These are phyloP conservation scores for Aspergillus sp. DNA, from an alignment of 2,329 filamentous ascomycete genomes.

Conservation along the genomic window DNA sequence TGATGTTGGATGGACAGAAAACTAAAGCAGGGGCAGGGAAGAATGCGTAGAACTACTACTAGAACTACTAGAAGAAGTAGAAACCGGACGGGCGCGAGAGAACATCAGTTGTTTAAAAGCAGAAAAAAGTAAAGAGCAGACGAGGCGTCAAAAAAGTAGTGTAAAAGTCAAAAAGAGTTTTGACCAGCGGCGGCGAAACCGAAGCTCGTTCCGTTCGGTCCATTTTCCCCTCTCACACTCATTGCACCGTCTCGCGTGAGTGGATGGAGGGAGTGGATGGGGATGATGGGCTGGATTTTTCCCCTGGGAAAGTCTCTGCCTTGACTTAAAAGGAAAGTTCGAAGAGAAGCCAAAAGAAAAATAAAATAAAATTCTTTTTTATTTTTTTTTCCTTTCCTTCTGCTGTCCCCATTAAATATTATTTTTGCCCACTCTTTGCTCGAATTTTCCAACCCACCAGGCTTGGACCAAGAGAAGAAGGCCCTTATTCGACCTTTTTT, in stretches of 20 bases:
- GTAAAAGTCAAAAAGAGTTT: neutral
- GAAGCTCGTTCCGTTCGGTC: neutral
- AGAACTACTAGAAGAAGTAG: neutral
- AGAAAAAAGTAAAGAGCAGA: neutral
- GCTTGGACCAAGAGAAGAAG: neutral
- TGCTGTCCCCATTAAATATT: neutral
- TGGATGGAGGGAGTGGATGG: neutral
- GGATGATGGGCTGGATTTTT: constrained; percentile 7
- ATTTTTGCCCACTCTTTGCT: too few species aligned
- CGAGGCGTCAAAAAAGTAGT: too few species aligned
- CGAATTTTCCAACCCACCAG: constrained; percentile 6
- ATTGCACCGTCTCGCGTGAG: neutral
- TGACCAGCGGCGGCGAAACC: neutral
- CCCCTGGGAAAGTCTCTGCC: constrained; percentile 2
- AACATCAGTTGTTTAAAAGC: neutral
- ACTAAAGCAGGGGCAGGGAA: neutral
- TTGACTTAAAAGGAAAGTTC: constrained; percentile 9
- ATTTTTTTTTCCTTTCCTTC: constrained; percentile 15
- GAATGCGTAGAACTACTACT: neutral
- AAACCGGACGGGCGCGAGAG: neutral
- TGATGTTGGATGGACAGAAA: too few species aligned
- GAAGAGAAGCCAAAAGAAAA: constrained; percentile 15
- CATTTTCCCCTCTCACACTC: neutral
- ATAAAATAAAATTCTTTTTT: constrained; percentile 19
- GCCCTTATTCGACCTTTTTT: constrained; percentile 1